These are phyloP conservation scores for Chaetoceros tenuissimus DNA, from an alignment of 108 stramenopile genomes.

Conservation along the genomic window DNA sequence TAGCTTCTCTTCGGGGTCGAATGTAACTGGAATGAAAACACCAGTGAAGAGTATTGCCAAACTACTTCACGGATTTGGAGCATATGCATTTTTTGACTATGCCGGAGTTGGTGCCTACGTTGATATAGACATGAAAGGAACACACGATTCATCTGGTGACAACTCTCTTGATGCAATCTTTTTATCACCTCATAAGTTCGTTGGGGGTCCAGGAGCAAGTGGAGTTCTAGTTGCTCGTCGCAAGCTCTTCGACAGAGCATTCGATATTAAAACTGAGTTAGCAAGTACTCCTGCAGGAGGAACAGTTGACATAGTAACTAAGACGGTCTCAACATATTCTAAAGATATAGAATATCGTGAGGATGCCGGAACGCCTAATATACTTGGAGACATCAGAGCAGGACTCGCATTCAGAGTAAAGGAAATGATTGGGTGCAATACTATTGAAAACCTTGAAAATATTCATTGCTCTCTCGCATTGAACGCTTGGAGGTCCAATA, in stretches of 20 bases:
- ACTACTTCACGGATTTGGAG: slow-evolving; percentile 5
- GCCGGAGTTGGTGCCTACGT: slow-evolving; percentile 68
- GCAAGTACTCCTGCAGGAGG: slow-evolving; percentile 34
- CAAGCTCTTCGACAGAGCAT: slow-evolving; percentile 5
- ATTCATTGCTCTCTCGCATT: not conserved
- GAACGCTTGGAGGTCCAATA: not conserved
- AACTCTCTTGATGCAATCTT: slow-evolving; percentile 37
- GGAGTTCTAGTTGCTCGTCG: slow-evolving; percentile 25
- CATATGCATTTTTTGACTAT: slow-evolving; percentile 3
- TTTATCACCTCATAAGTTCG: slow-evolving; percentile 62
- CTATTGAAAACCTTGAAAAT: not conserved
- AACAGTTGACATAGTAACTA: slow-evolving; percentile 19
- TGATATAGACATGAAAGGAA: slow-evolving; percentile 33
- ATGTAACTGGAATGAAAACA: too few species aligned
- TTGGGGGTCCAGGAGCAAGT: slow-evolving; percentile 37
- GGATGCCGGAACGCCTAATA: slow-evolving; percentile 59
- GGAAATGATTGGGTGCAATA: not conserved
- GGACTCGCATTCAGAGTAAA: slow-evolving; percentile 44
- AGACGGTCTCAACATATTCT: not conserved
- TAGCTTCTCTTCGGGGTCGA: too few species aligned
- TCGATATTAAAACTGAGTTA: not conserved
- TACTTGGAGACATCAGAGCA: slow-evolving; percentile 33
- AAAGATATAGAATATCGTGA: slow-evolving; percentile 26
- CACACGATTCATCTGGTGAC: not conserved
- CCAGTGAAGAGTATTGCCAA: not conserved